Conservation (phyloP, 129 eudicot species). For the Artemisia argyi region DNA sequence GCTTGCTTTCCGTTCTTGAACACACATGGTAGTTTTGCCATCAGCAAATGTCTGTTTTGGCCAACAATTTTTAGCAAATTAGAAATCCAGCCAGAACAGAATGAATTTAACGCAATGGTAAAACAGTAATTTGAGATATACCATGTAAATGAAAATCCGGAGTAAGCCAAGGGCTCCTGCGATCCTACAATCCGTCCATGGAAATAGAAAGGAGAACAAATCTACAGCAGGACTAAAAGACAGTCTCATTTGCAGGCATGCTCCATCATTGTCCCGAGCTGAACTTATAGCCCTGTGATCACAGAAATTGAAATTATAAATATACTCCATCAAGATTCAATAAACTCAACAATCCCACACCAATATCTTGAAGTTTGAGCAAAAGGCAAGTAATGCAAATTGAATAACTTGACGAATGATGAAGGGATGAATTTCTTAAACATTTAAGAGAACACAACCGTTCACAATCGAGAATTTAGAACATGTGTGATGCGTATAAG, state of each 20-base stretch:
- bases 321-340: neutral
- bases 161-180: slow-evolving; percentile 63
- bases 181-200: slow-evolving; percentile 58
- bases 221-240: slow-evolving; percentile 60
- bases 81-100: slow-evolving; percentile 17
- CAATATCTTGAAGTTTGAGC: neutral
- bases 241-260: slow-evolving; percentile 62
- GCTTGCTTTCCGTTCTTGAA: slow-evolving; percentile 68
- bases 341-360: neutral
- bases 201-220: slow-evolving; percentile 51
- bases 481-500: neutral
- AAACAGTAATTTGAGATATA: slow-evolving; percentile 27
- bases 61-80: slow-evolving; percentile 19
- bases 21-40: slow-evolving; percentile 62
- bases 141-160: slow-evolving; percentile 55
- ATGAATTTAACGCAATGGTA: slow-evolving; percentile 4
- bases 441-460: neutral
- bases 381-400: neutral
- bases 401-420: too few species aligned
- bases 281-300: slow-evolving; percentile 50
- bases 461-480: neutral
- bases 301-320: neutral
- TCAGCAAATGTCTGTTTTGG: slow-evolving; percentile 54
- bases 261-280: slow-evolving; percentile 54
- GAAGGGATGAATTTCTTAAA: neutral